Percentiles rank a stretch among this genome's conserved stretches.
phyloP scores from a whole-genome alignment of 768 basidiomycete genomes.

The Psilocybe cyanescens region DNA sequence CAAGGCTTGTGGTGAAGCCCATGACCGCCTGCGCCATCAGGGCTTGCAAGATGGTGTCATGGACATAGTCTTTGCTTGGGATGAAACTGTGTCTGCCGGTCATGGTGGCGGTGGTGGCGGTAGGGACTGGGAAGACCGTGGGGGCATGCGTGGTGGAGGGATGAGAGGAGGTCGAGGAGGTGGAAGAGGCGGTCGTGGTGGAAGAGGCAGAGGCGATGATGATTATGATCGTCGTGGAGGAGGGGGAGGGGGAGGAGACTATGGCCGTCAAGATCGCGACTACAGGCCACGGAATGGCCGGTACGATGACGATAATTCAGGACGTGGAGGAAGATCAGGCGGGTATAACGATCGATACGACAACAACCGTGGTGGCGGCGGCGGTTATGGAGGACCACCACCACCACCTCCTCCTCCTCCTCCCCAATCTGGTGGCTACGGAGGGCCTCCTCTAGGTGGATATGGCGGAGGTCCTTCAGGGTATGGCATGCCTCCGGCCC shows the following conservation, averaged over 20 bases:
- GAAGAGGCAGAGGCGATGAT: constrained; percentile 42
- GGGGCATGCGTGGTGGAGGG: constrained; percentile 31
- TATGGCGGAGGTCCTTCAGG: constrained; percentile 14
- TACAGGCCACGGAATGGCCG: constrained; percentile 42
- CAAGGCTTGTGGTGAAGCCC: constrained; percentile 79
- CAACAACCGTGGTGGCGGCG: constrained; percentile 34
- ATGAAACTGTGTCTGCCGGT: constrained; percentile 58
- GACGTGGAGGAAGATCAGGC: constrained; percentile 37
- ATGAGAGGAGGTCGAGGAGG: constrained; percentile 24
- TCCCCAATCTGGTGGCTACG: constrained; percentile 29
- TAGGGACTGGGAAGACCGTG: constrained; percentile 53
- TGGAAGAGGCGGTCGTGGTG: constrained; percentile 36
- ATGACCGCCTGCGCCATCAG: constrained; percentile 79
- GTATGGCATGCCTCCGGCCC: constrained; percentile 35
- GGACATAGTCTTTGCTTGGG: constrained; percentile 89
- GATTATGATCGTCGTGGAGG: constrained; percentile 48
- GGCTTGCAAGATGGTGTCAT: constrained; percentile 84
- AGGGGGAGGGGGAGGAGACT: constrained; percentile 41
- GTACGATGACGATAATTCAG: constrained; percentile 46
- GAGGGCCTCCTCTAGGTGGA: constrained; percentile 25
- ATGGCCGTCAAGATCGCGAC: constrained; percentile 50
- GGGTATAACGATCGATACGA: constrained; percentile 51
- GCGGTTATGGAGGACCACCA: constrained; percentile 36
- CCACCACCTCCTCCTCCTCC: too few relatives aligned
- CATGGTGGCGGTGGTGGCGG: constrained; percentile 30